Evolutionary conservation across 78 protist genomes (phyloP), one percentile per base, ranked within the genome.

Genomic region (Cavenderia fasciculata): DNA sequence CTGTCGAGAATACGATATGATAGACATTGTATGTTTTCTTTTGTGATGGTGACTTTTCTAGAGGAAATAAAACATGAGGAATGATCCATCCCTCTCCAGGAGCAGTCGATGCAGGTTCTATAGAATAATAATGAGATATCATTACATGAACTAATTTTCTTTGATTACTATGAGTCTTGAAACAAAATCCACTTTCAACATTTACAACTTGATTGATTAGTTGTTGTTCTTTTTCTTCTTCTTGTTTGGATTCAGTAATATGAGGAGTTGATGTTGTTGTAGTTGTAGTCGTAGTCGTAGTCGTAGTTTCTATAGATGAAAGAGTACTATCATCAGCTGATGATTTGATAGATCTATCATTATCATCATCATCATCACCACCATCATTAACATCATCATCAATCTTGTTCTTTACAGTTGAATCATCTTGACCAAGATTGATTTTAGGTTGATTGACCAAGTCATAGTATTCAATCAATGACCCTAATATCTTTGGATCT

Each of bases 161-260:
- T 34, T 25, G 44, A 47, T 77, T 38, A 34, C 74, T 62, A 16
- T 47, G 59, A 33, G 87, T 77, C 36, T 77, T 77, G 36, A 77
- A 63, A 47, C 87, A 77, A 44, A 77, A 62, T 47, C 69, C 87
- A 31, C n/a, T n/a, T n/a, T n/a, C n/a, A n/a, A n/a, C n/a, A n/a
- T n/a, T n/a, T n/a, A n/a, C n/a, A n/a, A n/a, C n/a, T n/a, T n/a
- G n/a, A n/a, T n/a, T n/a, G n/a, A n/a, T n/a, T n/a, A n/a, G n/a
- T n/a, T n/a, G 27, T 12, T 27, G 27, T 36, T 7, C 31, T 34
- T 62, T 46, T 27, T 23, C 59, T 74, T 25, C 31, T 77, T 40
- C 62, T 77, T 6, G 63, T 62, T 49, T 46, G 10, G 31, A n/a
- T 38, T 19, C 27, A 47, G 21, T 41, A 41, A 18, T 6, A 16